A percentile compares a stretch with the other conserved stretches of the same genome.
Conservation (phyloP, 2,329 filamentous ascomycete species). For the Scedosporium dehoogii region DNA sequence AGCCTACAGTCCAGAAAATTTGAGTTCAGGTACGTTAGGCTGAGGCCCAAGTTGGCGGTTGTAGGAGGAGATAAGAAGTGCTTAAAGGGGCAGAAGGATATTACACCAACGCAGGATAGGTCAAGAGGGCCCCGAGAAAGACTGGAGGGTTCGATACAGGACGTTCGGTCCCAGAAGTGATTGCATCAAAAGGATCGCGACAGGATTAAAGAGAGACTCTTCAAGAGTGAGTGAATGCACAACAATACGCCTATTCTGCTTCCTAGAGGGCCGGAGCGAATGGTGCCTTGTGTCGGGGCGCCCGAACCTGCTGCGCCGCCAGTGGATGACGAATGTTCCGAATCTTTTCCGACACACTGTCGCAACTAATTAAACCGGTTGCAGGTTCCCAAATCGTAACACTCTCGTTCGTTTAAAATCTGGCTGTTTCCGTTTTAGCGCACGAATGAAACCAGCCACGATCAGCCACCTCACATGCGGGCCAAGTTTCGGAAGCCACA, state of each 20-base stretch:
- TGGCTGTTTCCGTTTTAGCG: too few species aligned
- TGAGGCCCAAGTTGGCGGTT: background rate
- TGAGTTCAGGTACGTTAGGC: background rate
- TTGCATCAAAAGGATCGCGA: background rate
- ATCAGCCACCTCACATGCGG: too few species aligned
- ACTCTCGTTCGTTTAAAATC: background rate
- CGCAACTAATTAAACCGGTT: background rate
- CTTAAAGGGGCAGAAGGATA: background rate
- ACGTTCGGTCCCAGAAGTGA: background rate
- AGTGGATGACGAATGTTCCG: conserved; percentile 7
- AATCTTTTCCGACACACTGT: conserved; percentile 5
- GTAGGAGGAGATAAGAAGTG: background rate
- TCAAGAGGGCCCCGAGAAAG: background rate
- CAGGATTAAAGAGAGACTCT: background rate
- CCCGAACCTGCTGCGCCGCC: conserved; percentile 2
- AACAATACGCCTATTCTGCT: background rate
- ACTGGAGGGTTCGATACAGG: background rate
- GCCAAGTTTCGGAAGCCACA: background rate
- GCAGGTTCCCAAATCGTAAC: background rate
- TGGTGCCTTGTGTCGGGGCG: conserved; percentile 6
- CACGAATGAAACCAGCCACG: too few species aligned
- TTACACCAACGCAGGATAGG: background rate
- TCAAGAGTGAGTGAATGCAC: background rate
- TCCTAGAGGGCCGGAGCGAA: background rate
- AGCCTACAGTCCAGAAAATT: background rate